Conservation (phyloP, 2,329 filamentous ascomycete genomes). For the Penicillium sp. region DNA sequence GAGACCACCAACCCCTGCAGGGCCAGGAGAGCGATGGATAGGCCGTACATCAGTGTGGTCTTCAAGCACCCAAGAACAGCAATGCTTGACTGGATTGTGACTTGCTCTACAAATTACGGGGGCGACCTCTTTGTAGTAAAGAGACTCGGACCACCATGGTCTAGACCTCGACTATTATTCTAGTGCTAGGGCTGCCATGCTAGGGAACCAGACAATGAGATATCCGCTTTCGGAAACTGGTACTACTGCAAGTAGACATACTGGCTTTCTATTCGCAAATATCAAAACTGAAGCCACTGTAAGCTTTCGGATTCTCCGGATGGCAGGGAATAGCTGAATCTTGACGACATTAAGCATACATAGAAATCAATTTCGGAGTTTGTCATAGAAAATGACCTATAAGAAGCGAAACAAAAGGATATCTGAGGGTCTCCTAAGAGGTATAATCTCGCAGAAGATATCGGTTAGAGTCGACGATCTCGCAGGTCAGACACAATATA, state of each 20-base stretch:
- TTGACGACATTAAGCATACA: constrained; percentile 5
- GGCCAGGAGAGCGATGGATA: constrained; percentile 7
- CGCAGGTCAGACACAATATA: background rate
- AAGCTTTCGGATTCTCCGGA: constrained; percentile 13
- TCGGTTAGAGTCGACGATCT: too few species aligned
- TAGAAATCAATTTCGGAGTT: background rate
- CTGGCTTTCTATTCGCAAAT: background rate
- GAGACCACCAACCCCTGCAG: constrained; percentile 16
- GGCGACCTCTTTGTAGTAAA: constrained; percentile 3
- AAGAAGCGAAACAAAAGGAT: background rate
- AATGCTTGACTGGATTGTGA: background rate
- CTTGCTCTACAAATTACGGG: background rate
- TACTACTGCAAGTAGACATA: background rate
- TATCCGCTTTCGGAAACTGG: constrained; percentile 15
- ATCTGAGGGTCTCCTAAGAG: background rate
- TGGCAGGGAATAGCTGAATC: background rate
- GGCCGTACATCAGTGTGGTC: constrained; percentile 10
- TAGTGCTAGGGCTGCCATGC: background rate
- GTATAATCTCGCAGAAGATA: background rate
- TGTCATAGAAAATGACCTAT: background rate
- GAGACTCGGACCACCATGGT: background rate
- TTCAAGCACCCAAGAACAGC: background rate
- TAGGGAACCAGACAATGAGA: constrained; percentile 2
- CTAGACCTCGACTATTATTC: constrained; percentile 13
- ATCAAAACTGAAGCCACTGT: background rate